Conservation (phyloP, 345 rosid genomes). For the Syzygium jambos region DNA sequence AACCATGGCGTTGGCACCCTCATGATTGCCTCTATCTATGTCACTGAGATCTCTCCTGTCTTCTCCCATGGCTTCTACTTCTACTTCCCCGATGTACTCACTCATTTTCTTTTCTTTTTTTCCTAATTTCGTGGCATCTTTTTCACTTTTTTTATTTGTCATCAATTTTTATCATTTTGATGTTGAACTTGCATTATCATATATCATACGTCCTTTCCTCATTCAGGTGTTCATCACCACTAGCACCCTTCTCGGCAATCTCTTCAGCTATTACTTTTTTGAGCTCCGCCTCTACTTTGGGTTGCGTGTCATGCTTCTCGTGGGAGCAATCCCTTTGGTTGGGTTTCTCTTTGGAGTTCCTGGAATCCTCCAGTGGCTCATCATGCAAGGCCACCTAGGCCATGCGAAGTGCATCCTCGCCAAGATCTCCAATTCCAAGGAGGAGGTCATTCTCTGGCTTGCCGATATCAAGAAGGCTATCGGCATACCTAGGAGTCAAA, state of each 20-base stretch:
- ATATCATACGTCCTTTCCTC: background rate
- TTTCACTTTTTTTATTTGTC: background rate
- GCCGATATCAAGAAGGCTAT: too few relatives aligned
- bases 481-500: background rate
- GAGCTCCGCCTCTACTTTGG: background rate
- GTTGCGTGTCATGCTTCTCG: background rate
- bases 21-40: too few relatives aligned
- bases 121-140: background rate
- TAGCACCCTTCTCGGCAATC: background rate
- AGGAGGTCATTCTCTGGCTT: slow-evolving; percentile 34
- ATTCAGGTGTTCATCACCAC: background rate
- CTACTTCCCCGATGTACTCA: background rate
- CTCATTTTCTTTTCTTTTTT: too few relatives aligned
- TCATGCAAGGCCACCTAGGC: slow-evolving; percentile 68
- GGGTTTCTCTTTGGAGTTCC: background rate
- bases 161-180: background rate
- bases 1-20: too few relatives aligned
- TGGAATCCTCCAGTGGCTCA: slow-evolving; percentile 80
- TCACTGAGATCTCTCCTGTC: too few relatives aligned
- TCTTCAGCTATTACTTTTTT: background rate
- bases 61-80: background rate
- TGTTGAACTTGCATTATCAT: background rate
- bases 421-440: slow-evolving; percentile 48
- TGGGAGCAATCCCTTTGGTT: background rate
- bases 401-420: slow-evolving; percentile 59